These are phyloP conservation scores for Lathyrus aphaca DNA, from an alignment of 306 rosid genomes.

Conservation along the genomic window DNA sequence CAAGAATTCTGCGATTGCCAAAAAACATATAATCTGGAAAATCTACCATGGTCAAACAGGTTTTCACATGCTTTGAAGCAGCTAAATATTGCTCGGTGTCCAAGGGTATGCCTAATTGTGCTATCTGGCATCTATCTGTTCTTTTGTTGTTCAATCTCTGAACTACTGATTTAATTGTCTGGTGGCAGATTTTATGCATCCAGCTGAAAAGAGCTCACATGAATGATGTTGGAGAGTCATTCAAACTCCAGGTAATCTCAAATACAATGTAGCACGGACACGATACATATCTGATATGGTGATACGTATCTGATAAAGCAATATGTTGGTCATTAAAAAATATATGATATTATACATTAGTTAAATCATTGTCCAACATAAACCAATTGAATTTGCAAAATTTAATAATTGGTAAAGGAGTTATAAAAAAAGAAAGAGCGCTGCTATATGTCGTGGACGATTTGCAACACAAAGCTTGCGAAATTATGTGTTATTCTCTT, in stretches of 20 bases:
- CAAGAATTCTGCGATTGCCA: constrained; percentile 70
- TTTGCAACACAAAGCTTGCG: no score
- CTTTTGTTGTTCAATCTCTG: constrained; percentile 32
- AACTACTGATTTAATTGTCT: constrained; percentile 30
- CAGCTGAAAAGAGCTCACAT: constrained; percentile 77
- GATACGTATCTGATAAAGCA: no score
- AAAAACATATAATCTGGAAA: constrained; percentile 48
- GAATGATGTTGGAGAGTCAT: constrained; percentile 59
- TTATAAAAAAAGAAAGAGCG: no score
- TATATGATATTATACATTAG: no score
- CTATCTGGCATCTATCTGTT: constrained; percentile 28
- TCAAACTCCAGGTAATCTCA: constrained; percentile 69
- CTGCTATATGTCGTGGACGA: no score
- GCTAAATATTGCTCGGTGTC: constrained; percentile 81
- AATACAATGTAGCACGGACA: neutral
- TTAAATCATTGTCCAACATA: no score
- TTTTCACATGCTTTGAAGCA: constrained; percentile 73
- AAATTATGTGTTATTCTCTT: no score
- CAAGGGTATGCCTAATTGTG: constrained; percentile 59
- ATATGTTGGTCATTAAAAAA: no score
- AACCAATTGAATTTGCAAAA: no score
- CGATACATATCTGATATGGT: no score
- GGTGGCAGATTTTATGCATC: constrained; percentile 81
- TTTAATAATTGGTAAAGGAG: no score
- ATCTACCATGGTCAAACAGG: constrained; percentile 81